Evolutionary conservation across 2,329 filamentous ascomycete genomes (phyloP), one percentile per base, ranked within the genome.

Genomic region (Hypoxylon sp.): DNA sequence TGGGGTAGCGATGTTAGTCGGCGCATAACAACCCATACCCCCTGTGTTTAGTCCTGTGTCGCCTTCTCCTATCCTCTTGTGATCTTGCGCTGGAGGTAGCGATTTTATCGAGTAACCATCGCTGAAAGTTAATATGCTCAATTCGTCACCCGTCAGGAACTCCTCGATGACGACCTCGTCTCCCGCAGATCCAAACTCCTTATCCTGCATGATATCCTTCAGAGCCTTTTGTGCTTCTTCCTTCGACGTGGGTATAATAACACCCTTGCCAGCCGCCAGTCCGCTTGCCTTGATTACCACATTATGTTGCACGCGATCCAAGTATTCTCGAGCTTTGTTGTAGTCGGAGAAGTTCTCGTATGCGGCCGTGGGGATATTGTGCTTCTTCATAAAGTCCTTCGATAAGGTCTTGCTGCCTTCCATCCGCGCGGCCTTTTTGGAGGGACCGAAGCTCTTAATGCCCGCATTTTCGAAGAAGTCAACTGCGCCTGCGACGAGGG

Each of bases 401-500:
- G 90, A 91, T 72, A 95, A 97, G 7, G 93, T 90, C 78, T 99
- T 99, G 75, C 90, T 95, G 53, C 94, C 94, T 74, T 99, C 94
- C 82, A 99, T 90, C 32, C 83, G 82, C 12, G 94, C 92, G 15
- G 94, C 93, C 37, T 84, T 84, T 73, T 89, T 86, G 49, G 86
- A 89, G 4, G 94, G 94, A 2, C 93, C 94, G 67, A 97, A 97
- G 72, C 85, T 88, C 63, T 83, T 81, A 68, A 96, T 91, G 36
- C 87, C 86, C 38, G 82, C 87, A 42, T 73, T 71, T 59, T 83
- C 79, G 76, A 97, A 97, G 75, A 87, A 89, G 64, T 87, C 88
- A 67, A 91, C 88, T 56, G 97, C 88, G 43, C 94, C 94, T 57
- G 89, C 91, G 19, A 97, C 93, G 9, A 99, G 81, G n/a, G 93